Base-by-base conservation (phyloP, 495 filamentous ascomycete genomes). In the Neurospora tetrasperma region DNA sequence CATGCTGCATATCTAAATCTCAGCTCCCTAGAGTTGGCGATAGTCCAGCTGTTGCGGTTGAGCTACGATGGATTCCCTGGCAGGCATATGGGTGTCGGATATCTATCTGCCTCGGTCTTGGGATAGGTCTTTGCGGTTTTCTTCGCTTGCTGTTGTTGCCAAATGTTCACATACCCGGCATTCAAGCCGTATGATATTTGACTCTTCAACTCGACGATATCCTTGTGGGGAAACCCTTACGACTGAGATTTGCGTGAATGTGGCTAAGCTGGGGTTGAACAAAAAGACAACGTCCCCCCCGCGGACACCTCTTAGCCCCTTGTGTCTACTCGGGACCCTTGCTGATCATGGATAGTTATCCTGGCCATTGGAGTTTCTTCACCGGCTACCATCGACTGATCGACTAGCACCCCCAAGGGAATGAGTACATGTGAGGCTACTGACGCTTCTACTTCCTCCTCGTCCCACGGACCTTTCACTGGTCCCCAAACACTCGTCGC, bases 341-440 rank as follows among this genome's bases (percentile, higher is more conserved):
- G 71, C 74, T 75, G 75, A 79, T 73, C 78, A 75, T 74, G 72
- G 76, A 72, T 59, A 71, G 71, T 69, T 70, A 68, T 70, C 71
- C 48, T 75, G 44, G 70, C 74, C 71, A 69, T 76, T 73, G 54
- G 77, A 74, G 72, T 74, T 74, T 27, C 72, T 42, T 35, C 54
- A 62, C 54, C 70, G 70, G 38, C 72, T 74, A 59, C 38, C 70
- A 70, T 75, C 59, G 69, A 73, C 73, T 75, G 75, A 79, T 80
- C 73, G 74, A 77, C 79, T 78, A 78, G 78, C 78, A 73, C 74
- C 72, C 77, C 72, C 73, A 66, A 75, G 75, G 72, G 71, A 74
- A 39, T 70, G 72, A 70, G 70, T 43, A 44, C 74, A 73, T 54
- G 48, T 38, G 54, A 66, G 54, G 54, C 54, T 66, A 35, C 54